Conservation (phyloP, 495 filamentous ascomycete genomes). For the Haplographium delicatum region DNA sequence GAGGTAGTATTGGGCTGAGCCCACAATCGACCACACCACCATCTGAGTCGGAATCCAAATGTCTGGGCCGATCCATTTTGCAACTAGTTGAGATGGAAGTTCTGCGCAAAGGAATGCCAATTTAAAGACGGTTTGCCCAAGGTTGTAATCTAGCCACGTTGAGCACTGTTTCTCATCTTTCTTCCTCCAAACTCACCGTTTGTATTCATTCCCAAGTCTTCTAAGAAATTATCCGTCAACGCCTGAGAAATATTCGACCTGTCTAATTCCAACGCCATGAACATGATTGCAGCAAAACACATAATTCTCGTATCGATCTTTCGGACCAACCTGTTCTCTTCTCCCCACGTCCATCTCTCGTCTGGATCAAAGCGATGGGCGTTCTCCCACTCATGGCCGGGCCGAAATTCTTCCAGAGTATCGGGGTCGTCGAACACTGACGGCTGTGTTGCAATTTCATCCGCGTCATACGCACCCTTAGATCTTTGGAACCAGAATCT, state of each 20-base stretch:
- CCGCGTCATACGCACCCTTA: conserved; percentile 35
- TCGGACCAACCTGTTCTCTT: conserved; percentile 61
- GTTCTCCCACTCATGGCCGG: conserved; percentile 33
- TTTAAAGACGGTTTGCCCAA: conserved; percentile 69
- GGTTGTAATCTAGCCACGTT: conserved; percentile 55
- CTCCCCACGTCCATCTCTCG: conserved; percentile 62
- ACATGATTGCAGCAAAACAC: conserved; percentile 42
- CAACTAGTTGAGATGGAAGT: conserved; percentile 68
- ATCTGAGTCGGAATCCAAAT: conserved; percentile 83
- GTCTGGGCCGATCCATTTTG: conserved; percentile 74
- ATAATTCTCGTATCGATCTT: conserved; percentile 42
- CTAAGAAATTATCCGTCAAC: conserved; percentile 64
- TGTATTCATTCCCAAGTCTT: conserved; percentile 51
- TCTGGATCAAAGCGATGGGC: conserved; percentile 57
- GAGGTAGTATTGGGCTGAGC: conserved; percentile 61
- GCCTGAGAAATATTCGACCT: conserved; percentile 70
- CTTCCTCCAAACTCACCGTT: conserved; percentile 38
- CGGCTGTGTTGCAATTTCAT: conserved; percentile 51
- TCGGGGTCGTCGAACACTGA: conserved; percentile 38
- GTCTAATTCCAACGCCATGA: conserved; percentile 79
- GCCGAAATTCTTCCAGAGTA: conserved; percentile 5
- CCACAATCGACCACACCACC: conserved; percentile 71
- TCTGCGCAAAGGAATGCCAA: conserved; percentile 62
- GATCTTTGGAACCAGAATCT: conserved; percentile 40
- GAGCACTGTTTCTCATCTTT: neutral